phyloP scores from a whole-genome alignment of 2,329 filamentous ascomycete genomes.

The Akanthomyces muscarius region DNA sequence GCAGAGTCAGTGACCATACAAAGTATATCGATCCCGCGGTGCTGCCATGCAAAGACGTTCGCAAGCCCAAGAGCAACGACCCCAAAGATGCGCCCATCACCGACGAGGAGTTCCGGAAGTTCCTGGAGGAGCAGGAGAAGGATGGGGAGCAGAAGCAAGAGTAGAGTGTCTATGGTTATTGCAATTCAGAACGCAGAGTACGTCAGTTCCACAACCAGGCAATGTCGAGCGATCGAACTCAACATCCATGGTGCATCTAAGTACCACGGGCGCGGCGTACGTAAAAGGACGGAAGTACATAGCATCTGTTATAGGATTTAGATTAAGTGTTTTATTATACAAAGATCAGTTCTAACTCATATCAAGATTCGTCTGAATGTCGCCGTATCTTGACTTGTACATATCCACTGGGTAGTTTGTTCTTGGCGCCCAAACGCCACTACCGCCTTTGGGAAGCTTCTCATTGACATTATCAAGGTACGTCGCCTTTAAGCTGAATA shows the following conservation, averaged over 20 bases:
- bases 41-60: neutral
- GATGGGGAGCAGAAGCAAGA: neutral
- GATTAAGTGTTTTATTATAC: too few species aligned
- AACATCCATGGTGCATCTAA: too few species aligned
- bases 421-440: constrained; percentile 31
- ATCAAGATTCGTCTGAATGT: neutral
- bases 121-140: neutral
- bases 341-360: neutral
- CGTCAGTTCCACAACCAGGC: too few species aligned
- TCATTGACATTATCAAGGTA: constrained; percentile 43
- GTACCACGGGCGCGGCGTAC: too few species aligned
- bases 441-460: constrained; percentile 45
- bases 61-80: neutral
- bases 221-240: too few species aligned
- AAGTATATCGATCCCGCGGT: neutral
- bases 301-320: too few species aligned
- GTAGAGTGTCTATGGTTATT: neutral
- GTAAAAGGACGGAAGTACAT: too few species aligned
- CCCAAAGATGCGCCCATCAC: neutral
- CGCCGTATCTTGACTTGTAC: constrained; percentile 8
- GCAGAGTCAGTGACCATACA: neutral
- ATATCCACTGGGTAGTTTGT: constrained; percentile 28
- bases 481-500: constrained; percentile 46
- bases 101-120: neutral
- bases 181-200: too few species aligned